phyloP scores from a whole-genome alignment of 345 rosid genomes.

The Conringia planisiliqua region DNA sequence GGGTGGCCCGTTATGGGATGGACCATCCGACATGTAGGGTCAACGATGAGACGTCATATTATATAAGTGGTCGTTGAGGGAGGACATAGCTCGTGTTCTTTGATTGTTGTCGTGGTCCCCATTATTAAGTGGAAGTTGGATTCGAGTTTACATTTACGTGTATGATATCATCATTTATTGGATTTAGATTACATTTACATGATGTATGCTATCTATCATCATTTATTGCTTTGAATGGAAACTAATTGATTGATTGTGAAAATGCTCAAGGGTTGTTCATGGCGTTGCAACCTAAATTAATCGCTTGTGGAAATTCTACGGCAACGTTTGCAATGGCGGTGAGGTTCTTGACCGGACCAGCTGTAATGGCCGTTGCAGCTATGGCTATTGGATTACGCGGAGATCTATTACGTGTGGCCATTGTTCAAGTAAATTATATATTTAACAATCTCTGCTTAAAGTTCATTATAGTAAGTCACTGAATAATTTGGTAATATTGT shows the following conservation, averaged over 20 bases:
- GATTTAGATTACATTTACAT: conserved; percentile 17
- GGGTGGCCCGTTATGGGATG: conserved; percentile 4
- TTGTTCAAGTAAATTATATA: conserved; percentile 62
- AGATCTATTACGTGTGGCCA: conserved; percentile 69
- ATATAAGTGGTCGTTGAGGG: conserved; percentile 9
- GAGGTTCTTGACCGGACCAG: conserved; percentile 80
- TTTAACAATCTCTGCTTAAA: background rate
- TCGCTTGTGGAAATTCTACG: conserved; percentile 81
- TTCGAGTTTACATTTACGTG: conserved; percentile 18
- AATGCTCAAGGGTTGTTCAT: conserved; percentile 70
- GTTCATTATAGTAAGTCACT: background rate
- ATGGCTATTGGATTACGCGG: conserved; percentile 72
- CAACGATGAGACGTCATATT: conserved; percentile 10
- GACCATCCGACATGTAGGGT: conserved; percentile 34
- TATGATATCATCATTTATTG: conserved; percentile 11
- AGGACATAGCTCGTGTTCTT: conserved; percentile 36
- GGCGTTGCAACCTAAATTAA: conserved; percentile 93
- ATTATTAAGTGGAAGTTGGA: conserved; percentile 28
- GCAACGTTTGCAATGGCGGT: conserved; percentile 84
- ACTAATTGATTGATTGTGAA: background rate
- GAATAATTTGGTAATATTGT: background rate
- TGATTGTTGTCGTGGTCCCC: conserved; percentile 29
- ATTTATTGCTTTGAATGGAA: background rate
- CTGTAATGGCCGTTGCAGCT: conserved; percentile 90
- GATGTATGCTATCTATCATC: background rate